Percentiles rank a stretch among this genome's conserved stretches.
These are phyloP conservation scores for Tribonema minus DNA, from an alignment of 108 stramenopile genomes.

Conservation along the genomic window DNA sequence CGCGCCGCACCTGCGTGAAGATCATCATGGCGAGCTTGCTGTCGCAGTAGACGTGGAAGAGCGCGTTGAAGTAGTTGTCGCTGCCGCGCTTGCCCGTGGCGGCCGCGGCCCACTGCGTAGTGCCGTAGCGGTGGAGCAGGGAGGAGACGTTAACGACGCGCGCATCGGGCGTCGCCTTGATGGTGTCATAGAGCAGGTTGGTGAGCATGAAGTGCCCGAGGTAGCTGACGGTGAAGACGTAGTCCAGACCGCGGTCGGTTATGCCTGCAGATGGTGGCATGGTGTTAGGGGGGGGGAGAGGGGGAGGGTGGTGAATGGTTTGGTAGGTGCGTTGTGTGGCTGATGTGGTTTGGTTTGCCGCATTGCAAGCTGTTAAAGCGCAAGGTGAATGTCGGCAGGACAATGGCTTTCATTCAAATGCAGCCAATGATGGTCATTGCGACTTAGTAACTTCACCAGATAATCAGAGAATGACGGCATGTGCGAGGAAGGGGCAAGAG, in stretches of 20 bases:
- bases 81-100: neutral
- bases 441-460: too few relatives aligned
- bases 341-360: neutral
- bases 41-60: neutral
- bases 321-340: neutral
- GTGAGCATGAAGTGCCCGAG: slow-evolving; percentile 82
- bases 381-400: neutral
- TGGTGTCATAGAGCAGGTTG: slow-evolving; percentile 72
- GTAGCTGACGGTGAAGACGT: slow-evolving; percentile 86
- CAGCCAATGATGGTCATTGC: too few relatives aligned
- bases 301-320: neutral
- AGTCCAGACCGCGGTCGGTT: slow-evolving; percentile 89
- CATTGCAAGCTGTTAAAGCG: neutral
- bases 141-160: slow-evolving; percentile 3
- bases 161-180: neutral
- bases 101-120: neutral
- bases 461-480: too few relatives aligned
- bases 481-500: too few relatives aligned
- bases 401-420: neutral
- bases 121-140: neutral
- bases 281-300: neutral
- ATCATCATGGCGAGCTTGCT: neutral
- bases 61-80: neutral
- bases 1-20: neutral
- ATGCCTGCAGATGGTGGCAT: neutral